phyloP scores from a whole-genome alignment of 2,329 filamentous ascomycete genomes.

The Cucurbitaria berberidis region DNA sequence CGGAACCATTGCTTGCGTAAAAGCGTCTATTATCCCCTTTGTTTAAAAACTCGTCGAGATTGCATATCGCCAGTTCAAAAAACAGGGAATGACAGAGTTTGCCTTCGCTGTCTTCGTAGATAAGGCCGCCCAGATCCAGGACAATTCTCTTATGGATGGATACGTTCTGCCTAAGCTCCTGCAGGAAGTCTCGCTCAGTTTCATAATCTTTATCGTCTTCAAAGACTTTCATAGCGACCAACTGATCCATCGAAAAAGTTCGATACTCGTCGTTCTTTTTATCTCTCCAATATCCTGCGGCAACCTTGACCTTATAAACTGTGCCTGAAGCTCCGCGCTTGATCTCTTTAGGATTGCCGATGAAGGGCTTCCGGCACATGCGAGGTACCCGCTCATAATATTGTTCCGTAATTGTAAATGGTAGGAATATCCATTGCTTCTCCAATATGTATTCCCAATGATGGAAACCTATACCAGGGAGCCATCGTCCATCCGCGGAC shows the following conservation, averaged over 20 bases:
- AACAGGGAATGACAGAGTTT: neutral
- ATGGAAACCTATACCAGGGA: no score
- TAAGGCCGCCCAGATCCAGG: constrained; percentile 2
- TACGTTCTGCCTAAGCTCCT: neutral
- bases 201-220: neutral
- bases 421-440: neutral
- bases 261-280: neutral
- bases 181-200: neutral
- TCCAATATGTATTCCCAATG: neutral
- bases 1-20: neutral
- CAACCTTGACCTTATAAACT: neutral
- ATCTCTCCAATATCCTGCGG: neutral
- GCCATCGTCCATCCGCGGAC: neutral
- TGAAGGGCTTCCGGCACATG: neutral
- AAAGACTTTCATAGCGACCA: neutral
- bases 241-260: no score
- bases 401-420: neutral
- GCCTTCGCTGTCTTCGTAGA: neutral
- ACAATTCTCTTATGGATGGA: neutral
- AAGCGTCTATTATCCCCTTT: neutral
- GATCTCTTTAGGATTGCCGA: neutral
- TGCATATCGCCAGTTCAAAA: constrained; percentile 3
- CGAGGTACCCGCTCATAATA: neutral
- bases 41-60: neutral
- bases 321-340: constrained; percentile 1